Conservation (phyloP, 345 rosid genomes). For the Bretschneidera sinensis region DNA sequence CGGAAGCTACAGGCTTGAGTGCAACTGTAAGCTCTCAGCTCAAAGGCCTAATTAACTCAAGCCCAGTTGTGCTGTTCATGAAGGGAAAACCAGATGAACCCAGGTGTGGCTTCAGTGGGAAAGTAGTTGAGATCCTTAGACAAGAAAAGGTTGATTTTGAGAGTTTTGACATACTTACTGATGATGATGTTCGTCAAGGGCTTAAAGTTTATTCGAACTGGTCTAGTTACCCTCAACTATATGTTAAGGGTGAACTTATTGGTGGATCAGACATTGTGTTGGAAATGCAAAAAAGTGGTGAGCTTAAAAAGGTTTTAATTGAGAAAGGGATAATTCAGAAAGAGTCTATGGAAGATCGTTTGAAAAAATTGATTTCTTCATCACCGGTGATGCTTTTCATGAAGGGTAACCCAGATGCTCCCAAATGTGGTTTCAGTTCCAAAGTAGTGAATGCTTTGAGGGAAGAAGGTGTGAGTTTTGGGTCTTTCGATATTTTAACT, state of each 20-base stretch:
- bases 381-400: conserved; percentile 89
- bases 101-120: conserved; percentile 89
- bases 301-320: conserved; percentile 49
- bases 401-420: conserved; percentile 90
- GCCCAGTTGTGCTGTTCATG: conserved; percentile 86
- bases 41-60: conserved; percentile 52
- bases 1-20: conserved; percentile 58
- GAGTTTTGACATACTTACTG: conserved; percentile 75
- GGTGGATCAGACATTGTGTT: conserved; percentile 92
- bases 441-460: conserved; percentile 77
- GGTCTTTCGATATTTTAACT: conserved; percentile 67
- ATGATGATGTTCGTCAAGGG: conserved; percentile 87
- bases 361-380: conserved; percentile 53
- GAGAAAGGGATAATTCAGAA: conserved; percentile 60
- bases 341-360: conserved; percentile 56
- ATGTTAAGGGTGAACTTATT: conserved; percentile 68
- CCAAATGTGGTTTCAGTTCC: conserved; percentile 91
- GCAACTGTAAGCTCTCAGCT: conserved; percentile 48
- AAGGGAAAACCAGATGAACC: conserved; percentile 90
- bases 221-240: conserved; percentile 96
- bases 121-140: conserved; percentile 76
- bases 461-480: conserved; percentile 66
- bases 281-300: conserved; percentile 97
- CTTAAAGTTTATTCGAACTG: conserved; percentile 91
- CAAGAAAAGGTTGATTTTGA: conserved; percentile 67